A percentile compares a stretch with the other conserved stretches of the same genome.
These are phyloP conservation scores for Russula abietina DNA, from an alignment of 768 basidiomycete genomes.

Conservation along the genomic window DNA sequence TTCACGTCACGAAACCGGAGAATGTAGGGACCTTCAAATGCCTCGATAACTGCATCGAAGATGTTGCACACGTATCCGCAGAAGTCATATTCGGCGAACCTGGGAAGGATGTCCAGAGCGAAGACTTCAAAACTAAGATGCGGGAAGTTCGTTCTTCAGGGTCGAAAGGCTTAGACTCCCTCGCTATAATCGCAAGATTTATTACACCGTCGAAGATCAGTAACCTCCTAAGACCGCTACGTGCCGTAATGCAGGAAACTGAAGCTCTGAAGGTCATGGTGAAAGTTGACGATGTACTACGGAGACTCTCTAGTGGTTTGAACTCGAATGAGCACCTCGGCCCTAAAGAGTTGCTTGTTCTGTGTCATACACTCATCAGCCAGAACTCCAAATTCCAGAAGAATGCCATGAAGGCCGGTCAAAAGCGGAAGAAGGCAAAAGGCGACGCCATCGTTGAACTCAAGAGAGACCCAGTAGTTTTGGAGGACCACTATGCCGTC, in stretches of 20 bases:
- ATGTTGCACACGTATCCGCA: conserved; percentile 72
- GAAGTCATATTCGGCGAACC: conserved; percentile 95
- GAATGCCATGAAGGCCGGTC: conserved; percentile 41
- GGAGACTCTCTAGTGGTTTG: conserved; percentile 74
- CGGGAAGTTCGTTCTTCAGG: conserved; percentile 81
- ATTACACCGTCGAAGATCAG: conserved; percentile 75
- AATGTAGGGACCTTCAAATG: conserved; percentile 47
- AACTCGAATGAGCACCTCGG: conserved; percentile 72
- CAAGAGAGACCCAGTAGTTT: conserved; percentile 54
- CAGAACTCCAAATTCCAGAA: conserved; percentile 87
- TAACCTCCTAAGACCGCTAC: conserved; percentile 68
- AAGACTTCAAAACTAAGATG: conserved; percentile 93
- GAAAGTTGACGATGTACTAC: conserved; percentile 83
- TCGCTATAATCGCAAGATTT: conserved; percentile 70
- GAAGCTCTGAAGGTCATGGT: conserved; percentile 73
- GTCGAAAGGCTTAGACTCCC: conserved; percentile 81
- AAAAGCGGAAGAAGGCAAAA: conserved; percentile 34
- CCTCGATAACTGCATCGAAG: conserved; percentile 72
- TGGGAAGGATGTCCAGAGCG: conserved; percentile 77
- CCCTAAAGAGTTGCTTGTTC: conserved; percentile 63
- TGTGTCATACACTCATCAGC: conserved; percentile 86
- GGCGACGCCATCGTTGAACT: conserved; percentile 65
- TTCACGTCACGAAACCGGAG: conserved; percentile 67
- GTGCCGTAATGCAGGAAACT: conserved; percentile 81
- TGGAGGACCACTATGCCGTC: conserved; percentile 66